Base-by-base conservation (phyloP, 306 rosid genomes). In the Ziziphus jujuba region DNA sequence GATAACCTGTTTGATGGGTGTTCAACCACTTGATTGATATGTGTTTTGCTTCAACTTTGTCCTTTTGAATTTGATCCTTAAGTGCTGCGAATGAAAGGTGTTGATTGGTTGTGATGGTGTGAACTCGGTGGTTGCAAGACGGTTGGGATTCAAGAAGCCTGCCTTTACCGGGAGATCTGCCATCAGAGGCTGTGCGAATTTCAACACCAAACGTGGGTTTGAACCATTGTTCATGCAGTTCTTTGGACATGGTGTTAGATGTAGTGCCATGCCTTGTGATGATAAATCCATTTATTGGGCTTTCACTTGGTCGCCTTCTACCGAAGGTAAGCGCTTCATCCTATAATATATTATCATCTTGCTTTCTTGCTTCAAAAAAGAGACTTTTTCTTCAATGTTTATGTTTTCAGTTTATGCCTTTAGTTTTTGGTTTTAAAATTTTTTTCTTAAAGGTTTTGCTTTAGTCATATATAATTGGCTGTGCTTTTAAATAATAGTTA, bases 51-150 rank as follows among this genome's bases (percentile, higher is more conserved):
- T 38, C 11, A 38, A 1, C 44, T 38, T 38, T 38, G 44, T 38
- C n/a, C 16, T 40, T 28, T 61, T 40, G 52, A 36, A 12, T 44
- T 2, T 22, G 23, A 14, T 3, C 21, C 59, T 36, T 24, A 51
- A 21, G n/a, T 19, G 58, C 36, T 61, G 40, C 17, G 56, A 79
- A 64, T 53, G 61, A 52, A 63, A 89, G 96, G 92, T 84, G 16
- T 61, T 89, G 73, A 77, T 92, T 24, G 96, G 92, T 14, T 84
- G 89, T 75, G 98, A 92, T 76, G 92, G 98, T 75, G 87, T 92
- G 59, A 92, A 92, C 77, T 89, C 98, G 0, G 16, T 65, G 61
- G 98, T 87, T 11, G 85, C 87, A 52, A 78, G n/a, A 73, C 85
- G 95, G 88, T 56, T 92, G 5, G 90, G 88, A 28, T 89, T 92